Evolutionary conservation across 1,284 basidiomycete species (phyloP).

Genomic region (Marasmius fiardii): DNA sequence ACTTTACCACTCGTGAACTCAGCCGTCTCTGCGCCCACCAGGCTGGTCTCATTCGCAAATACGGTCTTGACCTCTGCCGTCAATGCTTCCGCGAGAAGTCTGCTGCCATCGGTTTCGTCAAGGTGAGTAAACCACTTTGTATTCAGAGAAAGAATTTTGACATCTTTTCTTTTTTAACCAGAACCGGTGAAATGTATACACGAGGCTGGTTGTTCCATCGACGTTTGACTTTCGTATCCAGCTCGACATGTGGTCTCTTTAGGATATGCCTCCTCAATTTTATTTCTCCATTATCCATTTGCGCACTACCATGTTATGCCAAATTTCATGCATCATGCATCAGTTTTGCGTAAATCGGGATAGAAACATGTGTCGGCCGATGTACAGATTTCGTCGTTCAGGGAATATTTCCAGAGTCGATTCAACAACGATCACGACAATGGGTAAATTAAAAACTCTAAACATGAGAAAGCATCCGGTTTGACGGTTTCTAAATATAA

Average conservation of each 20-base stretch:
- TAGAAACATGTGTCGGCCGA: no score
- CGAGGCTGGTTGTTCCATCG: background rate
- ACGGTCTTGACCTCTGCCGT: conserved; percentile 94
- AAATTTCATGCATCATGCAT: background rate
- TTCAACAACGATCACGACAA: no score
- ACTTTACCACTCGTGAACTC: conserved; percentile 2
- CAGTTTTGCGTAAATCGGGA: no score
- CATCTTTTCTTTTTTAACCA: background rate
- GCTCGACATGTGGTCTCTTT: conserved; percentile 10
- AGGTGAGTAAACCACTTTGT: conserved; percentile 53
- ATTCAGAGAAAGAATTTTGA: background rate
- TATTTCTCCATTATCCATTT: background rate
- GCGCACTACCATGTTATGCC: conserved; percentile 1
- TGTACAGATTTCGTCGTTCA: no score
- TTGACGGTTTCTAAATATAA: conserved; percentile 30
- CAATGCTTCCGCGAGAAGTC: conserved; percentile 98
- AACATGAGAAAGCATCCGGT: conserved; percentile 15
- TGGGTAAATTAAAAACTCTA: background rate
- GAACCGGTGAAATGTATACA: conserved; percentile 15
- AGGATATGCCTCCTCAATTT: conserved; percentile 9
- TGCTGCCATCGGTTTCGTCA: conserved; percentile 89
- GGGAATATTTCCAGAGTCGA: no score
- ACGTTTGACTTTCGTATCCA: conserved; percentile 5
- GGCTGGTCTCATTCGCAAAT: conserved; percentile 94
- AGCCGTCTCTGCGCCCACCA: conserved; percentile 96